A percentile compares a stretch with the other conserved stretches of the same genome.
phyloP scores from a whole-genome alignment of 2,329 filamentous ascomycete species.

The Aureobasidium leucospermi region DNA sequence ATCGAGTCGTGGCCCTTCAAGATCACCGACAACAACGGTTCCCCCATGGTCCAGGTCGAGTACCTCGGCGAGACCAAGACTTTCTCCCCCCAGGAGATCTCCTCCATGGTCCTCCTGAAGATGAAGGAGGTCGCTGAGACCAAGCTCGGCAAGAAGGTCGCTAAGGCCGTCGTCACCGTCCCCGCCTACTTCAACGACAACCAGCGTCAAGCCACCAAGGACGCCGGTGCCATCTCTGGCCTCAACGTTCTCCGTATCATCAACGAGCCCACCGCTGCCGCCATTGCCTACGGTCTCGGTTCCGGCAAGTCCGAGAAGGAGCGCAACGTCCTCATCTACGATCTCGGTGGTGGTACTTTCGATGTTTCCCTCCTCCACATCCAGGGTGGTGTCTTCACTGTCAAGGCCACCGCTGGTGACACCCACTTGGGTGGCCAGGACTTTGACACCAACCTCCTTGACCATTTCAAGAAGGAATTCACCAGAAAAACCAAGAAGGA shows the following conservation, averaged over 20 bases:
- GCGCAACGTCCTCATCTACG: conserved; percentile 98
- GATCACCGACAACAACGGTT: conserved; percentile 81
- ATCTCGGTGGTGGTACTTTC: conserved; percentile 99
- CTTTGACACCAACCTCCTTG: conserved; percentile 92
- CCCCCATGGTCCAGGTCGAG: conserved; percentile 88
- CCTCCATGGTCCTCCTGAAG: conserved; percentile 97
- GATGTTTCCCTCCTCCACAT: conserved; percentile 99
- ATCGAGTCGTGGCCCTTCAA: conserved; percentile 99
- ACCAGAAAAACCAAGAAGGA: conserved; percentile 69
- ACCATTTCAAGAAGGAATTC: conserved; percentile 97
- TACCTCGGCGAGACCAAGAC: conserved; percentile 92
- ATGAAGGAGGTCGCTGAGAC: conserved; percentile 99
- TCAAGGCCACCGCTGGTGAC: conserved; percentile 96
- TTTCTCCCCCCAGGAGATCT: conserved; percentile 98
- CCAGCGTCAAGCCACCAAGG: conserved; percentile 99
- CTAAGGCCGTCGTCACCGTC: conserved; percentile 98
- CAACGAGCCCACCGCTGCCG: conserved; percentile 97
- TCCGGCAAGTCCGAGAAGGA: conserved; percentile 87
- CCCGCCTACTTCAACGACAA: conserved; percentile 99
- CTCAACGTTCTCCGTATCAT: conserved; percentile 99
- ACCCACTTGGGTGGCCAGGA: conserved; percentile 94
- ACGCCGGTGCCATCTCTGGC: conserved; percentile 93
- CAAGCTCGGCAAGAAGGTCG: conserved; percentile 97
- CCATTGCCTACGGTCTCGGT: conserved; percentile 96
- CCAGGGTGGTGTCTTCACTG: conserved; percentile 98